Evolutionary conservation across 768 basidiomycete genomes (phyloP), one percentile per base, ranked within the genome.

Genomic region (Atractiella rhizophila): DNA sequence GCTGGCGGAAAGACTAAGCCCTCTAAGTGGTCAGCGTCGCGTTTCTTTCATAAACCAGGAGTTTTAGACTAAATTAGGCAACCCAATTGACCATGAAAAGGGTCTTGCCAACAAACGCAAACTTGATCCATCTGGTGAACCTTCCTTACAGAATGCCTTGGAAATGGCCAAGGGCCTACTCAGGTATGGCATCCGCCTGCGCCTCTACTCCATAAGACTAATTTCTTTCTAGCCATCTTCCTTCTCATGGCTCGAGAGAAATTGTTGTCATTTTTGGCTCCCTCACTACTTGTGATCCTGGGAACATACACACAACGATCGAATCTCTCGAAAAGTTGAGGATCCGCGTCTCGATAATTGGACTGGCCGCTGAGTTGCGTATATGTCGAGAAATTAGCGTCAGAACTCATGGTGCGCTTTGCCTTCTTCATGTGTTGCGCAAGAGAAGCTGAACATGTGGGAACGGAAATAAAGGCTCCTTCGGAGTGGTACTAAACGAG

Each of bases 401-500:
- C 40, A 76, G 79, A 57, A 86, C 88, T 1, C 80, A 81, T 44
- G 91, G 91, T 82, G 48, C 39, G 70, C 58, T n/a, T 19, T 19
- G n/a, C 41, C 13, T 26, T 16, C 31, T 15, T 27, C 9, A 6
- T n/a, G n/a, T n/a, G n/a, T n/a, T n/a, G n/a, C n/a, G n/a, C n/a
- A n/a, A n/a, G n/a, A n/a, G n/a, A n/a, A n/a, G n/a, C n/a, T n/a
- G n/a, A n/a, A n/a, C n/a, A n/a, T n/a, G n/a, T n/a, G n/a, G n/a
- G n/a, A n/a, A n/a, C n/a, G n/a, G n/a, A n/a, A n/a, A n/a, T n/a
- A n/a, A 72, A 59, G 60, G 60, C 2, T 54, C 55, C 11, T 96
- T 94, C 56, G 81, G 81, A 16, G 91, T 98, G n/a, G 91, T 83
- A 0, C 69, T 94, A 65, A 91, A 96, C 59, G 91, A 98, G 59